Conservation (phyloP, 768 basidiomycete genomes). For the Leccinum longicurvipes region DNA sequence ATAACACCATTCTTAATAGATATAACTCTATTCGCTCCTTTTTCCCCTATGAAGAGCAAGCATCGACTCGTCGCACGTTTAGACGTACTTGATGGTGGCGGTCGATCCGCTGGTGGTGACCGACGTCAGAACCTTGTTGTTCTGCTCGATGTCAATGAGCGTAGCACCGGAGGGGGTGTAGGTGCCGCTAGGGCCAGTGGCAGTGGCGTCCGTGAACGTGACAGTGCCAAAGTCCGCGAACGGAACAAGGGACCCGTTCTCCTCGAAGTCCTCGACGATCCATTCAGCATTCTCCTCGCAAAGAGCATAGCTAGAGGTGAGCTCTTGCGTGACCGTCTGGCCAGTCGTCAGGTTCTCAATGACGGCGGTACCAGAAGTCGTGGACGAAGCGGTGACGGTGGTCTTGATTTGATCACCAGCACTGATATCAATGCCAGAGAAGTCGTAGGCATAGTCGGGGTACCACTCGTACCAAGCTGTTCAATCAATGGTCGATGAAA, state of each 20-base stretch:
- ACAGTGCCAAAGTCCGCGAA: conserved; percentile 20
- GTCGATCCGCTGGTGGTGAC: conserved; percentile 2
- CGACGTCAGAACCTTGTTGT: conserved; percentile 8
- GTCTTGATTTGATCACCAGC: conserved; percentile 15
- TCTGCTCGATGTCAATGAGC: conserved; percentile 13
- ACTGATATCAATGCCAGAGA: conserved; percentile 7
- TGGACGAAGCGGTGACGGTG: conserved; percentile 18
- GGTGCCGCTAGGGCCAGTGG: conserved; percentile 2
- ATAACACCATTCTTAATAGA: not conserved
- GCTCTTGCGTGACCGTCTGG: conserved; percentile 8
- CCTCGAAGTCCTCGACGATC: conserved; percentile 23
- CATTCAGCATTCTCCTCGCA: conserved; percentile 21
- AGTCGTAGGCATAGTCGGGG: conserved; percentile 15
- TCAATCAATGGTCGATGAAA: not conserved
- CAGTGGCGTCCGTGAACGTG: conserved; percentile 10
- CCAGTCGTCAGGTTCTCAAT: conserved; percentile 21
- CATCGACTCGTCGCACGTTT: not conserved
- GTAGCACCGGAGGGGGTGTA: conserved; percentile 15
- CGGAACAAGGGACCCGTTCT: conserved; percentile 8
- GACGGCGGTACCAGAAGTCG: conserved; percentile 16
- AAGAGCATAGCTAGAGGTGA: conserved; percentile 12
- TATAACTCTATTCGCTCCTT: not conserved
- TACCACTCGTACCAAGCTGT: conserved; percentile 26
- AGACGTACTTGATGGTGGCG: conserved; percentile 10
- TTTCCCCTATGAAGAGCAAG: not conserved